Conservation (phyloP, 345 rosid species). For the Hibiscus tridactylites region DNA sequence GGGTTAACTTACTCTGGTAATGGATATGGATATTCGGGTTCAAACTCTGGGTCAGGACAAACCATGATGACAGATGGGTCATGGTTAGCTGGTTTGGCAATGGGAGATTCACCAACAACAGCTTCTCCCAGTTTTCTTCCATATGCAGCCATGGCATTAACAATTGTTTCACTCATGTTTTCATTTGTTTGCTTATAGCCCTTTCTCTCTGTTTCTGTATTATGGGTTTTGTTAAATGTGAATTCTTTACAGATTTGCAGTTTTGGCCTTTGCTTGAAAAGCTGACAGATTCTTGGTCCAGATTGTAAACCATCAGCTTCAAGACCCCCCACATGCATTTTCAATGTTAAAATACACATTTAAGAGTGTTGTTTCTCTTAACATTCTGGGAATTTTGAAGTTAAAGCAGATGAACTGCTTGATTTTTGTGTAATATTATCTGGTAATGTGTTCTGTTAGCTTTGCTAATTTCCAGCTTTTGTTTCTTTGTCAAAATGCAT, state of each 20-base stretch:
- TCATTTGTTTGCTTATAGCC: conserved; percentile 24
- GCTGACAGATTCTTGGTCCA: conserved; percentile 33
- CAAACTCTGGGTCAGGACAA: conserved; percentile 20
- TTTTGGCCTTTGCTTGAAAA: conserved; percentile 18
- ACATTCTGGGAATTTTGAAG: background rate
- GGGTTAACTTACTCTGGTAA: conserved; percentile 4
- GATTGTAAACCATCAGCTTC: conserved; percentile 10
- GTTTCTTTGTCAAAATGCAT: background rate
- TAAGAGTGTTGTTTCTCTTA: background rate
- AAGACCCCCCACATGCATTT: conserved; percentile 11
- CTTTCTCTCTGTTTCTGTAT: background rate
- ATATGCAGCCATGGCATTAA: conserved; percentile 9
- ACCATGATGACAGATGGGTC: conserved; percentile 66
- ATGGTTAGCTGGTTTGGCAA: conserved; percentile 85
- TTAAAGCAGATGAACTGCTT: background rate
- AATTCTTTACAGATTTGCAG: conserved; percentile 18
- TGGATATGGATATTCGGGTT: conserved; percentile 15
- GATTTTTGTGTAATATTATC: background rate
- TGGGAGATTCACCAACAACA: conserved; percentile 55
- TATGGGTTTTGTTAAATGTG: conserved; percentile 18
- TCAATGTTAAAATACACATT: conserved; percentile 4
- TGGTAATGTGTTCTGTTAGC: background rate
- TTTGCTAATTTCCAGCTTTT: conserved; percentile 3
- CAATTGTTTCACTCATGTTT: conserved; percentile 13
- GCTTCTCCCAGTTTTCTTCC: conserved; percentile 13